Base-by-base conservation (phyloP, 2,329 filamentous ascomycete species). In the Aspergillus sp. region DNA sequence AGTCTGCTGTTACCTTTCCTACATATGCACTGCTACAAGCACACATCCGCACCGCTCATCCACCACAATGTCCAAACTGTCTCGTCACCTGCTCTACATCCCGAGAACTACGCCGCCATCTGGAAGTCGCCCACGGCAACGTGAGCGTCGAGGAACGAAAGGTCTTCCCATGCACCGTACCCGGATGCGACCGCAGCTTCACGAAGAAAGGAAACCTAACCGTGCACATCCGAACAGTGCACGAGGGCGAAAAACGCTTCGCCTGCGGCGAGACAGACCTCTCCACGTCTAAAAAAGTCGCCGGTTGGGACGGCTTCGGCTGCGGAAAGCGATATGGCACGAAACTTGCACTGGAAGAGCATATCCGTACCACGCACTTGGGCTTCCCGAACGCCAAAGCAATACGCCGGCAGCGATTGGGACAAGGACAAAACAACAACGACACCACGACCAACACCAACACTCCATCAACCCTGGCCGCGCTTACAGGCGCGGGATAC, bases 181-280 rank as follows among this genome's bases (percentile, higher is more conserved):
- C 76, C 0, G 84, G 79, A 19, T 96, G 90, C 65, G 75, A 72
- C 47, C 88, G 87, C 61, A 81, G 76, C 46, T 96, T 96, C 67
- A 90, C 88, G 15, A 87, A 86, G 62, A 82, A 80, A 52, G 85
- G 85, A n/a, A 96, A 95, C 59, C 76, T 95, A 45, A 86, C 84
- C 13, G 81, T 84, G 0, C 91, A 97, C 62, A 75, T 91, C 47
- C 83, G 85, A 49, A 84, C 81, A 9, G 83, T 85, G 0, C 91
- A 96, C 62, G 79, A 89, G 55, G 85, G 88, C 15, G 73, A 83
- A 55, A 77, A 74, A 50, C 82, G 83, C 7, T 96, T 88, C 61
- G 74, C 88, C n/a, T 96, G 91, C 60, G 88, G 88, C 13, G 70
- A 83, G 43, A 78, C 82, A 9, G 81, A 85, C 55, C 70, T 90